Evolutionary conservation across 2,329 filamentous ascomycete genomes (phyloP).

Genomic region (Colletotrichum higginsianum): DNA sequence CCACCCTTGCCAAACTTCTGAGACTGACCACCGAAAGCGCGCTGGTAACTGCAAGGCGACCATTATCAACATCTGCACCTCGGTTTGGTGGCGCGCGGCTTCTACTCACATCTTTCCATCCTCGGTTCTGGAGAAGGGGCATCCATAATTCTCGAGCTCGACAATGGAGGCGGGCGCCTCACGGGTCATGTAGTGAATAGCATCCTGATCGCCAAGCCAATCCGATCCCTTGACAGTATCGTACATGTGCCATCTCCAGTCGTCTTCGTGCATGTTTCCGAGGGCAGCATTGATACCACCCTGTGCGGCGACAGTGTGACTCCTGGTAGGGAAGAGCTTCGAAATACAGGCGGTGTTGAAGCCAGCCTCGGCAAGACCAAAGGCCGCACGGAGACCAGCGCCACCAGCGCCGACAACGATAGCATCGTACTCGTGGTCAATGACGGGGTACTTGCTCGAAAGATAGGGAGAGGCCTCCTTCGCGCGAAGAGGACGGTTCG

Average conservation of each 20-base stretch:
- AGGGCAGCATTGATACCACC: slow-evolving; percentile 91
- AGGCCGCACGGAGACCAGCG: slow-evolving; percentile 84
- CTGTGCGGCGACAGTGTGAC: slow-evolving; percentile 86
- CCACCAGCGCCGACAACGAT: slow-evolving; percentile 91
- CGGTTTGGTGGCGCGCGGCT: too few species aligned
- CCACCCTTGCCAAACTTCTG: slow-evolving; percentile 96
- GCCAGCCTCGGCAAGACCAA: slow-evolving; percentile 88
- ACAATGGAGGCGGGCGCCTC: slow-evolving; percentile 93
- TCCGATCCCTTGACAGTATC: slow-evolving; percentile 98
- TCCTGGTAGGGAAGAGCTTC: slow-evolving; percentile 89
- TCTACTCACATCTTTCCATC: slow-evolving; percentile 88
- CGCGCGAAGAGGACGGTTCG: slow-evolving; percentile 87
- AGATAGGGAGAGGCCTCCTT: slow-evolving; percentile 93
- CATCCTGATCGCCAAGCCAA: slow-evolving; percentile 97
- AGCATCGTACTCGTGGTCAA: slow-evolving; percentile 99
- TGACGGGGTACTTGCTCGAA: slow-evolving; percentile 92
- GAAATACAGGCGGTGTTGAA: slow-evolving; percentile 92
- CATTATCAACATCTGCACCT: slow-evolving; percentile 44
- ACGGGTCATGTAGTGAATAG: slow-evolving; percentile 98
- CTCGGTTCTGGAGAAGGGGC: slow-evolving; percentile 95
- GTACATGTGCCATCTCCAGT: slow-evolving; percentile 99
- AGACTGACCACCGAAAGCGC: slow-evolving; percentile 97
- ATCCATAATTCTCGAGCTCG: slow-evolving; percentile 97
- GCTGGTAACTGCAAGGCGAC: slow-evolving; percentile 81
- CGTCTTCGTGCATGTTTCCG: slow-evolving; percentile 97